phyloP scores from a whole-genome alignment of 176 grass and related monocot species.

The Tillandsia leiboldiana region DNA sequence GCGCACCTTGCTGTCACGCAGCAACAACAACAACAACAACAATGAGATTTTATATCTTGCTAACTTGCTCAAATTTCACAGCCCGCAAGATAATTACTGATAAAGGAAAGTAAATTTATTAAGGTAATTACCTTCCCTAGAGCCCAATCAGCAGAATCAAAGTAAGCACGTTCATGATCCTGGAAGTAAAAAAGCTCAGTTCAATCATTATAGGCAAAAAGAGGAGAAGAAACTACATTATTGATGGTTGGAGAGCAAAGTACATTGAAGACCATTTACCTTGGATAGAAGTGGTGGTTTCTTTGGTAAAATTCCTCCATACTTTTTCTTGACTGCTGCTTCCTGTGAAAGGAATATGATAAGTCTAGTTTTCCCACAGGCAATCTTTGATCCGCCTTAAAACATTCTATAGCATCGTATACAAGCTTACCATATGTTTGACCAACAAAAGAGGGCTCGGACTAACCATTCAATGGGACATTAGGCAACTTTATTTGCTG shows the following conservation, averaged over 20 bases:
- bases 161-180: constrained; percentile 89
- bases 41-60: not conserved
- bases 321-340: constrained; percentile 75
- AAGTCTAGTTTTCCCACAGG: not conserved
- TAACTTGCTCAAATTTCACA: not conserved
- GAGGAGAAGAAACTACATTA: not conserved
- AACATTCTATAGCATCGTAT: constrained; percentile 5
- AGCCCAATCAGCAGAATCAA: constrained; percentile 95
- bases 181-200: constrained; percentile 26
- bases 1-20: constrained; percentile 53
- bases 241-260: constrained; percentile 8
- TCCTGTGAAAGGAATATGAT: constrained; percentile 35
- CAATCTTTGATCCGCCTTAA: constrained; percentile 6
- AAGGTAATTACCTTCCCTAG: constrained; percentile 59
- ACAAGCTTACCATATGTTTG: not conserved
- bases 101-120: constrained; percentile 2
- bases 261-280: constrained; percentile 25
- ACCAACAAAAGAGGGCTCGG: not conserved
- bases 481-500: not conserved
- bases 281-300: constrained; percentile 90
- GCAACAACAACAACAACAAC: not conserved
- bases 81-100: not conserved
- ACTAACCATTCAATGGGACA: not conserved
- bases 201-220: not conserved
- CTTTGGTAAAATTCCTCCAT: constrained; percentile 76